Base-by-base conservation (phyloP, 192 early-diverging fungal species). In the Backusella psychrophila region DNA sequence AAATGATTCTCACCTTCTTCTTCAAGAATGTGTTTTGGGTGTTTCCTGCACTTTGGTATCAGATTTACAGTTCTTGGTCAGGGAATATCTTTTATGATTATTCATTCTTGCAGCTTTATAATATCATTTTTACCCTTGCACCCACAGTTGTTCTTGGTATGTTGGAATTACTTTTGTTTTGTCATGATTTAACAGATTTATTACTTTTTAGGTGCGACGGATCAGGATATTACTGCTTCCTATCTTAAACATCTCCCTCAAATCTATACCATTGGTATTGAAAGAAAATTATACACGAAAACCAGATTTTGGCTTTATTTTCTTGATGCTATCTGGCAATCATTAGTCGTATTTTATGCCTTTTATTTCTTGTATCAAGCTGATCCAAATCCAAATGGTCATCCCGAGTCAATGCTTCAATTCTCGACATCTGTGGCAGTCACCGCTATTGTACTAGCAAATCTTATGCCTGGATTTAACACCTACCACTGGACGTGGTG, bases 11-110 rank as follows among this genome's bases (percentile, higher is more conserved):
- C 75, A 95, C 91, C 75, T 98, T 95, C 81, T 99, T 98, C 81
- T 98, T 96, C 90, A 99, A 99, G 81, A 97, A 98, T 81, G 90
- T 97, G 0, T 88, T 97, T 21, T 97, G 94, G 94, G 90, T 96
- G 1, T 94, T 95, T 81, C 90, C 94, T 11, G 89, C 94, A 1
- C 93, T 99, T 74, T 98, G 96, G 96, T 96, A 89, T 87, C 95
- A 97, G 79, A 95, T 98, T 81, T 94, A 93, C 82, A 93, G 91
- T 85, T 91, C 81, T 17, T 96, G 94, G 77, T 94, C 93, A 9
- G 96, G 94, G 63, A 92, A 94, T 75, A 88, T 98, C 78, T 97
- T 97, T 76, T 99, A 96, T 81, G 92, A 96, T 52, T 96, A 97
- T 49, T 88, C 94, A 36, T 97, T 96, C 80, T 90, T 97, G 21